Evolutionary conservation across 495 filamentous ascomycete genomes (phyloP), one percentile per base, ranked within the genome.

Genomic region (Hypoxylon crocopeplum): DNA sequence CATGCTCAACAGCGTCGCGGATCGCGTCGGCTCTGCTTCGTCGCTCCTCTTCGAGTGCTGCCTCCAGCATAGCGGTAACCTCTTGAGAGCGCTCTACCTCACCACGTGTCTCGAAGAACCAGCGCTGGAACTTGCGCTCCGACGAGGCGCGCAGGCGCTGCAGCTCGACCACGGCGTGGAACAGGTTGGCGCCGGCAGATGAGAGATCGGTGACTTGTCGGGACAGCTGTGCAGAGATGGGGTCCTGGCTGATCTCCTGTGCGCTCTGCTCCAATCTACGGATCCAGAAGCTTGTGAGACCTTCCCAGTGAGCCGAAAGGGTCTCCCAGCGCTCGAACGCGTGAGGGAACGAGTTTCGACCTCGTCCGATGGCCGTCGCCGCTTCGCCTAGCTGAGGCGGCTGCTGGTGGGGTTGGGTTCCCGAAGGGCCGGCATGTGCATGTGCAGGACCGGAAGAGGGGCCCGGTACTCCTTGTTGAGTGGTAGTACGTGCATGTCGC

Each of bases 261-360:
- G 88, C 88, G 71, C 94, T 96, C 64, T 92, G 84, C 69, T 98
- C 91, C 0, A 98, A 80, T 53, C 91, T 86, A 25, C 90, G 90
- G 49, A 98, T 93, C 94, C 94, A 98, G 75, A 95, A 98, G 46
- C 90, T 90, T 1, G 94, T 98, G 52, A 98, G 82, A 12, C 94
- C 94, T 71, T 98, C 94, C 94, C 95, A 98, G 62, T 97, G 94
- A 11, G 95, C 94, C 0, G 95, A 98, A 5, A 98, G 78, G 0
- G 88, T 91, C 62, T 98, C 94, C 94, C 95, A 98, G 34, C 94
- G 84, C 71, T 98, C 93, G 61, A 98, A 98, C 1, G 94, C 94
- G 75, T 98, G 95, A 12, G 95, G 94, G 70, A 98, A 96, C 2
- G 87, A 80, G 39, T 75, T 79, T 53, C 76, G 75, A 33, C 72